phyloP scores from a whole-genome alignment of 2,329 filamentous ascomycete genomes.

The Claviceps lovelessii region DNA sequence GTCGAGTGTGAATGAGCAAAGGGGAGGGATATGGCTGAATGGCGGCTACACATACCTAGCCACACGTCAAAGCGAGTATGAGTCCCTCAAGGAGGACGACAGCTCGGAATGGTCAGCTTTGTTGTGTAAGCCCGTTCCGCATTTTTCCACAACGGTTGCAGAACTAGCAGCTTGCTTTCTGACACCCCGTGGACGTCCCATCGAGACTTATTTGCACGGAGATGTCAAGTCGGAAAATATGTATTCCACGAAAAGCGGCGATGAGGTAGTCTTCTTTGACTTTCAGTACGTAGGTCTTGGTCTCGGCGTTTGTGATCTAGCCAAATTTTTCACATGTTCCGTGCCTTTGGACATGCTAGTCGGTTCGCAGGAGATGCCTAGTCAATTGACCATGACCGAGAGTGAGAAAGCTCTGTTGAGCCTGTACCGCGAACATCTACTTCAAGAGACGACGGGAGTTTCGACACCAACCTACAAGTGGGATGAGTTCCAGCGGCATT shows the following conservation, averaged over 20 bases:
- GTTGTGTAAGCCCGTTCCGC: conserved; percentile 26
- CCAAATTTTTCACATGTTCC: conserved; percentile 54
- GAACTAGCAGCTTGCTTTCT: conserved; percentile 39
- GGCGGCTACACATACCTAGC: conserved; percentile 57
- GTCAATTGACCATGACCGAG: conserved; percentile 31
- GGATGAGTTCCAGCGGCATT: conserved; percentile 41
- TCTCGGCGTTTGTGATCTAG: conserved; percentile 49
- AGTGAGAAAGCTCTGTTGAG: conserved; percentile 38
- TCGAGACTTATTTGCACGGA: conserved; percentile 49
- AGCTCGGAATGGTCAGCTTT: conserved; percentile 40
- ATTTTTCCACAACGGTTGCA: conserved; percentile 24
- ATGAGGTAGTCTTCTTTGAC: conserved; percentile 49
- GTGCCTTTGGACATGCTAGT: conserved; percentile 41
- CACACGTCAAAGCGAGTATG: conserved; percentile 44
- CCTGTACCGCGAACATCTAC: conserved; percentile 30
- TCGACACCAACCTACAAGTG: conserved; percentile 31
- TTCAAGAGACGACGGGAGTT: conserved; percentile 3
- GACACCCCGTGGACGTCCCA: conserved; percentile 26
- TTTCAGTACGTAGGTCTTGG: conserved; percentile 56
- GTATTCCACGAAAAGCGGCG: conserved; percentile 36
- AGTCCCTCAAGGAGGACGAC: conserved; percentile 27
- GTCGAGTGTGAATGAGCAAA: conserved; percentile 5
- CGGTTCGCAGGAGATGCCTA: conserved; percentile 13
- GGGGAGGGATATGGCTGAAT: conserved; percentile 40
- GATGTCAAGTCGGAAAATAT: conserved; percentile 59